These are phyloP conservation scores for Fusarium compactum DNA, from an alignment of 2,329 filamentous ascomycete species.

Conservation along the genomic window DNA sequence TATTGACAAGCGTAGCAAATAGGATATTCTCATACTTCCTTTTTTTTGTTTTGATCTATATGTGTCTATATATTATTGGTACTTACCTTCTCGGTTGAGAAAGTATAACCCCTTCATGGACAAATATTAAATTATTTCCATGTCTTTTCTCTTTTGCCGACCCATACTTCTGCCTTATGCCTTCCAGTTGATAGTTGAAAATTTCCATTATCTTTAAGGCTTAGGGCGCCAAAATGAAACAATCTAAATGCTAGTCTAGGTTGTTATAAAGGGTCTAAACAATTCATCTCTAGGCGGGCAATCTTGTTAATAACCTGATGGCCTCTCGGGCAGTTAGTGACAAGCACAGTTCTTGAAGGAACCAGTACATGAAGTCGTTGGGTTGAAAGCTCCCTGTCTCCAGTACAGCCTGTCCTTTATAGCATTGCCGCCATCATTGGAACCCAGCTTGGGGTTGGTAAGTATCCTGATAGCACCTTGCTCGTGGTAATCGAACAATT, in stretches of 20 bases:
- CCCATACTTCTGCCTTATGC: background rate
- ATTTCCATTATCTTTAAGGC: background rate
- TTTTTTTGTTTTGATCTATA: background rate
- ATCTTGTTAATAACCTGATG: background rate
- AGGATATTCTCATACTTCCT: background rate
- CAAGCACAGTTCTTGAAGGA: slow-evolving; percentile 28
- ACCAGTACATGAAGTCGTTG: slow-evolving; percentile 12
- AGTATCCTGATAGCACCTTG: background rate
- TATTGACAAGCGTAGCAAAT: background rate
- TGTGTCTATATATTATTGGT: background rate
- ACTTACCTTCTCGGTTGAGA: background rate
- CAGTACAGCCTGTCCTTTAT: background rate
- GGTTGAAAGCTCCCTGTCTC: slow-evolving; percentile 8
- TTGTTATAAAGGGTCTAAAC: background rate
- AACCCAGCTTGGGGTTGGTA: background rate
- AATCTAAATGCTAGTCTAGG: background rate
- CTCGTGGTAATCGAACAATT: slow-evolving; percentile 10
- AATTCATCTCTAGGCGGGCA: background rate
- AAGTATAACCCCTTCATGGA: background rate
- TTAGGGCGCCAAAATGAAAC: background rate
- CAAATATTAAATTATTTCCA: background rate
- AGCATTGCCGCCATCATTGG: background rate
- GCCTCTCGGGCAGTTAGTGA: background rate
- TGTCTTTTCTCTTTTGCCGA: too few species aligned
- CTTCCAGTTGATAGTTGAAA: too few species aligned